Evolutionary conservation across 352 stramenopile genomes (phyloP), one percentile per base, ranked within the genome.

Genomic region (Globisporangium yorkense): DNA sequence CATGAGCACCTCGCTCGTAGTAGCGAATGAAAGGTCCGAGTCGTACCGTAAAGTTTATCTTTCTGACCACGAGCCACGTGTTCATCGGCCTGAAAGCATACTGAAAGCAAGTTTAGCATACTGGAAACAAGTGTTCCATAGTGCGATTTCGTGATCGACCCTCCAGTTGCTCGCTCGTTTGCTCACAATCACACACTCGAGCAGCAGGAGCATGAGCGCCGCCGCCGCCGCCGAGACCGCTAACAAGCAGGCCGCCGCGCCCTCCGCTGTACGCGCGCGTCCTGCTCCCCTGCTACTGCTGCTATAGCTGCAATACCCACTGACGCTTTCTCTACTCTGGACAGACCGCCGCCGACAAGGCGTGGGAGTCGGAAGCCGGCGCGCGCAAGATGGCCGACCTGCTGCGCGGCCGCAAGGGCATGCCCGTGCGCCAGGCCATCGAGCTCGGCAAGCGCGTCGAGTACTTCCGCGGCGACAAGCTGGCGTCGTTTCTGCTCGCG

Each of bases 371-470:
- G 31, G 81, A 90, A 44, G 75, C 80, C 37, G 84, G 84, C 31
- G 58, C 74, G 37, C 87, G 86, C 64, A 89, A 88, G 66, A 91
- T 95, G 78, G 86, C 81, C 3, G 86, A 95, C 48, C 62, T 94
- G 48, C 68, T 92, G 56, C 84, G 86, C 27, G 86, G 86, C 43
- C 82, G 82, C 62, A 93, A 92, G 67, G 86, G 86, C 39, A 93
- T 96, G 81, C 79, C 83, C 6, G 84, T 93, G 40, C 87, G 88
- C 54, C 87, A 96, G 52, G 88, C 87, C 31, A 88, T 97, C 52
- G 87, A 97, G 61, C 74, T 96, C 12, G 88, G 89, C 59, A 96
- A 96, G 76, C 87, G 88, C 52, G 88, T 97, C 24, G 88, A 97
- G 67, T 97, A 94, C 70, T 97, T 97, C 60, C 88, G 88, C 46